phyloP scores from a whole-genome alignment of 345 rosid species.

The Citrus mangshanensis region DNA sequence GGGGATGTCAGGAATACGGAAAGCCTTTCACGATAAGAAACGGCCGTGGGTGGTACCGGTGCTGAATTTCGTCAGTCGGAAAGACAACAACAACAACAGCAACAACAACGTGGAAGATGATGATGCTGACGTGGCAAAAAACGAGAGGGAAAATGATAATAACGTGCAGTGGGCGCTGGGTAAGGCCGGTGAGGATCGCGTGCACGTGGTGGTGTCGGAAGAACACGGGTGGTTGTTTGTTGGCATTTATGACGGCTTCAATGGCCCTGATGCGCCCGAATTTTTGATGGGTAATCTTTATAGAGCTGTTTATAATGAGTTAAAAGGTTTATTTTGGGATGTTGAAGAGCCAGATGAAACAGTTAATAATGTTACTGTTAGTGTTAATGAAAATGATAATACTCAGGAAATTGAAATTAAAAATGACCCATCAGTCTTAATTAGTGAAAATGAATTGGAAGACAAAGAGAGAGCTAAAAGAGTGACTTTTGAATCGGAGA shows the following conservation, averaged over 20 bases:
- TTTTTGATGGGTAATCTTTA: slow-evolving; percentile 97
- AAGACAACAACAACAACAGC: slow-evolving; percentile 33
- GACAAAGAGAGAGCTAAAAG: slow-evolving; percentile 38
- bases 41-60: slow-evolving; percentile 98
- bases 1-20: slow-evolving; percentile 54
- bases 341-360: slow-evolving; percentile 37
- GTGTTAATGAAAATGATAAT: background rate
- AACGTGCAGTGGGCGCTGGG: slow-evolving; percentile 96
- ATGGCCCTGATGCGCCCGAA: slow-evolving; percentile 97
- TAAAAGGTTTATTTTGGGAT: slow-evolving; percentile 93
- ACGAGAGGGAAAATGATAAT: slow-evolving; percentile 35
- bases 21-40: slow-evolving; percentile 71
- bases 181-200: slow-evolving; percentile 97
- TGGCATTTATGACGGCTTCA: slow-evolving; percentile 96
- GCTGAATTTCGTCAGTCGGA: slow-evolving; percentile 62
- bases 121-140: slow-evolving; percentile 2
- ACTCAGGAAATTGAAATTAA: slow-evolving; percentile 21
- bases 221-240: slow-evolving; percentile 98
- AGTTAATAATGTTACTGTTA: background rate
- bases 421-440: slow-evolving; percentile 15
- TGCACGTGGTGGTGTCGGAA: slow-evolving; percentile 92
- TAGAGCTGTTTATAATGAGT: slow-evolving; percentile 81
- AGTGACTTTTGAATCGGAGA: slow-evolving; percentile 58
- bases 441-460: slow-evolving; percentile 20
- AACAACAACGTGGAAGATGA: slow-evolving; percentile 1